Evolutionary conservation across 2,329 filamentous ascomycete species (phyloP), one percentile per base, ranked within the genome.

Genomic region (Pseudovirgaria hyperparasitica): DNA sequence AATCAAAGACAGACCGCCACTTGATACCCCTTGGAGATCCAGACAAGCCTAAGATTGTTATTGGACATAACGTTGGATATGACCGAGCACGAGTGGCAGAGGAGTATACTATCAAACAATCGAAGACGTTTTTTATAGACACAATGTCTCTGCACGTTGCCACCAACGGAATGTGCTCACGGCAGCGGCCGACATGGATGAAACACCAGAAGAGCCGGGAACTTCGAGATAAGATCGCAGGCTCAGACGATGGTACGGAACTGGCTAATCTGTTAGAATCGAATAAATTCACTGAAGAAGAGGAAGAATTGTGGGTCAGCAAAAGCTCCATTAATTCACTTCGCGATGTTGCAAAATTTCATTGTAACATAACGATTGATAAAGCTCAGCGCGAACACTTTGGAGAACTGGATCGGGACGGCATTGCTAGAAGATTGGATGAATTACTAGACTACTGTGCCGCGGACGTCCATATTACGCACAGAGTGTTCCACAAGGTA

Each of bases 141-240:
- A 98, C 90, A 16, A 98, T 98, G 90, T 96, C 87, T 2, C 62
- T 98, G 12, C 90, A 98, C 50, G 87, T 93, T 6, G 92, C 92
- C 3, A 87, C 93, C 14, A 98, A 98, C 48, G 90, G 90, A 35
- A 98, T 98, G 90, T 98, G 90, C 55, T 96, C 90, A 13, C 77
- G 81, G 38, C 90, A 98, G 53, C 72, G 90, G 26, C 90, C 92
- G 6, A 93, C 82, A 1, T 98, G 90, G 90, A 85, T 94, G 76
- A 92, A 82, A 52, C 82, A 93, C 53, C 81, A 84, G 49, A 98
- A 98, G 58, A 84, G 78, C 38, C 70, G 78, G 31, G 87, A 96
- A 46, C 45, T 87, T 23, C 67, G 82, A 26, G 86, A 94, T 35
- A 80, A 77, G 44, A 74, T 87, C 25, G 71, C 80, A 5, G 75